Conservation (phyloP, 2,329 filamentous ascomycete species). For the Monosporascus cannonballus region DNA sequence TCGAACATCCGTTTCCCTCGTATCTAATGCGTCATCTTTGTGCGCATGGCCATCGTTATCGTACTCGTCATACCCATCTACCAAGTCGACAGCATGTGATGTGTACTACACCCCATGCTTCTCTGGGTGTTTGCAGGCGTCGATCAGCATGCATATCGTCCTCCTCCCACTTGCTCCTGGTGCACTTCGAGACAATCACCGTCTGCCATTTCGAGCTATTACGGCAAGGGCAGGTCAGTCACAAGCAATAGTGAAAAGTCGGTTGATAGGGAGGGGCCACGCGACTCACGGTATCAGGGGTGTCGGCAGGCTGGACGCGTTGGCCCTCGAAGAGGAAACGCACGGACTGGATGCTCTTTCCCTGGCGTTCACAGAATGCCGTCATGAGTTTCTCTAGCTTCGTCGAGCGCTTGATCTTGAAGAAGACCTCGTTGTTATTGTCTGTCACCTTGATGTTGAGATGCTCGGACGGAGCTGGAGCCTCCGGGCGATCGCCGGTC, state of each 20-base stretch:
- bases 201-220: slow-evolving; percentile 90
- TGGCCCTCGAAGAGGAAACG: slow-evolving; percentile 96
- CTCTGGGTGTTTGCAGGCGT: not conserved
- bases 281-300: slow-evolving; percentile 77
- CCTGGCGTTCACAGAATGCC: slow-evolving; percentile 93
- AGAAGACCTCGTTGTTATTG: slow-evolving; percentile 99
- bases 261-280: slow-evolving; percentile 1
- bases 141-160: slow-evolving; percentile 20
- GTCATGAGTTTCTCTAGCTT: slow-evolving; percentile 97
- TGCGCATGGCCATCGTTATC: not conserved
- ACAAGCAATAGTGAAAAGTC: slow-evolving; percentile 1
- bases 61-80: not conserved
- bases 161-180: slow-evolving; percentile 92
- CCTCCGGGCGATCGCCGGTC: slow-evolving; percentile 32
- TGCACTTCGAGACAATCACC: slow-evolving; percentile 96
- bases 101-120: not conserved
- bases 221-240: slow-evolving; percentile 2
- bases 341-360: slow-evolving; percentile 77
- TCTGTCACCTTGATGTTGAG: slow-evolving; percentile 99
- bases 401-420: slow-evolving; percentile 98
- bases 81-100: not conserved
- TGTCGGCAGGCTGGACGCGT: slow-evolving; percentile 82
- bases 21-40: not conserved
- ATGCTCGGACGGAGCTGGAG: slow-evolving; percentile 61
- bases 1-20: not conserved